These are phyloP conservation scores for Hypoxylon cercidicola DNA, from an alignment of 495 filamentous ascomycete genomes.

Conservation along the genomic window DNA sequence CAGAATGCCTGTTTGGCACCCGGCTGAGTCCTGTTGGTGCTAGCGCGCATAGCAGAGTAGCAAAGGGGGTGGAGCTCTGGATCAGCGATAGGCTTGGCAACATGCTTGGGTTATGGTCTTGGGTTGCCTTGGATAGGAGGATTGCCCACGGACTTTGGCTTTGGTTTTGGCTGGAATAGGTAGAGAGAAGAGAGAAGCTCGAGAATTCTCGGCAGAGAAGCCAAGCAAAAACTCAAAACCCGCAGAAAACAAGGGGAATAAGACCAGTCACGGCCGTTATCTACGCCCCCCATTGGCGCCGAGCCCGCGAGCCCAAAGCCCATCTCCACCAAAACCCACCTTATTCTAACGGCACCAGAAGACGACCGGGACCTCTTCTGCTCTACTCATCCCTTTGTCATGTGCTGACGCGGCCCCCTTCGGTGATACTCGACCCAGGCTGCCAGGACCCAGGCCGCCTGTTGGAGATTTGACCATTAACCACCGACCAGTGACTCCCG, in stretches of 20 bases:
- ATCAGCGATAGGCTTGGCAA: slow-evolving; percentile 29
- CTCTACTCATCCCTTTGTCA: slow-evolving; percentile 22
- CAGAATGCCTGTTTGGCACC: slow-evolving; percentile 31
- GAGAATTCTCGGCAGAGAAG: slow-evolving; percentile 40
- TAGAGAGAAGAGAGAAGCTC: slow-evolving; percentile 24
- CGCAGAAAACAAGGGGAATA: slow-evolving; percentile 6
- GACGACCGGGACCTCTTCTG: no score
- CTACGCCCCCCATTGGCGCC: slow-evolving; percentile 24
- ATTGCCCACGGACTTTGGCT: slow-evolving; percentile 29
- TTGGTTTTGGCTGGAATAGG: no score
- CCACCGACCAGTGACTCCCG: slow-evolving; percentile 2
- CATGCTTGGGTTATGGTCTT: slow-evolving; percentile 15
- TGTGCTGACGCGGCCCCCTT: slow-evolving; percentile 43
- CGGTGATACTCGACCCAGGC: slow-evolving; percentile 38
- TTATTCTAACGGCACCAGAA: slow-evolving; percentile 41
- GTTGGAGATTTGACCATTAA: slow-evolving; percentile 20
- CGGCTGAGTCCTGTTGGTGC: slow-evolving; percentile 26
- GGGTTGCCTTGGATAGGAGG: no score
- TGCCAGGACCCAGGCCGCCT: no score
- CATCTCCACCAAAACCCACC: slow-evolving; percentile 40
- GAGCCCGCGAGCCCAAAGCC: not conserved
- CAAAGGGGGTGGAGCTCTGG: slow-evolving; percentile 26
- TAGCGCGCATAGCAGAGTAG: slow-evolving; percentile 34
- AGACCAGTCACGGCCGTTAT: slow-evolving; percentile 13
- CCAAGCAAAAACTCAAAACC: slow-evolving; percentile 25